These are phyloP conservation scores for Vicia sativa DNA, from an alignment of 306 rosid species.

Conservation along the genomic window DNA sequence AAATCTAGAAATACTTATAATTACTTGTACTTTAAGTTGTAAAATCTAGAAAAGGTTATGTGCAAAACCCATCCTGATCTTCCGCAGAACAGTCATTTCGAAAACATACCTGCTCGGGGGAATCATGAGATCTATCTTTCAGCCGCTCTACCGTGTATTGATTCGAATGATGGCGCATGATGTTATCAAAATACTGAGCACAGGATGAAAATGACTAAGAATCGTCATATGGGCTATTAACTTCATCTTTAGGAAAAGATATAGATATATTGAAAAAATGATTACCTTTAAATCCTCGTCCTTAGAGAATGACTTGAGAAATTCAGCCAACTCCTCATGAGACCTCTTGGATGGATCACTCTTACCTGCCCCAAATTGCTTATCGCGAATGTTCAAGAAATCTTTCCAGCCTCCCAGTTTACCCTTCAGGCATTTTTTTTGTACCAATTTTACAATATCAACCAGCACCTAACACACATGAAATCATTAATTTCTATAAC, in stretches of 20 bases:
- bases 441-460: conserved; percentile 70
- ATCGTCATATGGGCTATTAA: neutral
- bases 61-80: too few species aligned
- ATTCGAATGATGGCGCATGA: conserved; percentile 58
- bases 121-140: conserved; percentile 45
- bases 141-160: conserved; percentile 46
- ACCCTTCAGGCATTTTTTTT: conserved; percentile 73
- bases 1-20: conserved; percentile 25
- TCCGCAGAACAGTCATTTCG: conserved; percentile 16
- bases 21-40: neutral
- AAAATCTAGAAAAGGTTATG: conserved; percentile 24
- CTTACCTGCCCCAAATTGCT: conserved; percentile 61
- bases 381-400: conserved; percentile 60
- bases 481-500: neutral
- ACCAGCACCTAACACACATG: conserved; percentile 59
- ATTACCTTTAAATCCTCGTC: conserved; percentile 58
- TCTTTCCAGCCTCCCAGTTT: conserved; percentile 77
- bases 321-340: conserved; percentile 57
- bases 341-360: conserved; percentile 80
- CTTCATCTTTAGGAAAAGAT: conserved; percentile 3
- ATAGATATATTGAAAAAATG: neutral
- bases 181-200: conserved; percentile 57
- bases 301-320: conserved; percentile 61
- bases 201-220: conserved; percentile 12
- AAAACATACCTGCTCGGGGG: conserved; percentile 70